phyloP scores from a whole-genome alignment of 306 rosid genomes.

The Citrullus colocynthis region DNA sequence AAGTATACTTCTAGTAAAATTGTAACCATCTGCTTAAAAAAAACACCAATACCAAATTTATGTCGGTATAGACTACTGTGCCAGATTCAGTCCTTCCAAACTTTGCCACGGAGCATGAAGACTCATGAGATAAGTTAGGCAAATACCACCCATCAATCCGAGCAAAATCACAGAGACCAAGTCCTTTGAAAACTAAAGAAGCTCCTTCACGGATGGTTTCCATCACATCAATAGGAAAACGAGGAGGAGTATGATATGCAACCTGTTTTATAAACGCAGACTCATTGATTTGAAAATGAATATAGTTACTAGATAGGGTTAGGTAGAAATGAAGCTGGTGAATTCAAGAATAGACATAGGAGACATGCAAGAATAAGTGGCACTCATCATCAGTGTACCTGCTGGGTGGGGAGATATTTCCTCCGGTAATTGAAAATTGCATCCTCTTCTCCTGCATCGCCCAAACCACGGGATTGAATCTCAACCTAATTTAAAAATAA shows the following conservation, averaged over 20 bases:
- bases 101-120: constrained; percentile 29
- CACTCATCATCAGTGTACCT: constrained; percentile 32
- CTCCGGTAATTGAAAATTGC: constrained; percentile 92
- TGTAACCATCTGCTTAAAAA: neutral
- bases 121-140: constrained; percentile 37
- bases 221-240: constrained; percentile 63
- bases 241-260: constrained; percentile 92
- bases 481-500: constrained; percentile 43
- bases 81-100: constrained; percentile 67
- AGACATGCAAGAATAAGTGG: constrained; percentile 1
- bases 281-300: neutral
- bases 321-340: neutral
- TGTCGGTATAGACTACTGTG: constrained; percentile 65
- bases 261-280: constrained; percentile 39
- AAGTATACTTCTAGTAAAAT: neutral
- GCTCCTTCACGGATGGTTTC: constrained; percentile 78
- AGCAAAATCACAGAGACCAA: constrained; percentile 76
- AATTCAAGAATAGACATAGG: neutral
- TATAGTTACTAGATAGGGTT: neutral
- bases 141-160: constrained; percentile 96
- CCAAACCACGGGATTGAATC: constrained; percentile 49
- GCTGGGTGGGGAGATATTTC: constrained; percentile 95
- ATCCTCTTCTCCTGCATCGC: constrained; percentile 68
- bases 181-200: constrained; percentile 47
- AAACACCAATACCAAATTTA: constrained; percentile 56